phyloP scores from a whole-genome alignment of 192 early-diverging fungal species.

The Coemansia sp. region DNA sequence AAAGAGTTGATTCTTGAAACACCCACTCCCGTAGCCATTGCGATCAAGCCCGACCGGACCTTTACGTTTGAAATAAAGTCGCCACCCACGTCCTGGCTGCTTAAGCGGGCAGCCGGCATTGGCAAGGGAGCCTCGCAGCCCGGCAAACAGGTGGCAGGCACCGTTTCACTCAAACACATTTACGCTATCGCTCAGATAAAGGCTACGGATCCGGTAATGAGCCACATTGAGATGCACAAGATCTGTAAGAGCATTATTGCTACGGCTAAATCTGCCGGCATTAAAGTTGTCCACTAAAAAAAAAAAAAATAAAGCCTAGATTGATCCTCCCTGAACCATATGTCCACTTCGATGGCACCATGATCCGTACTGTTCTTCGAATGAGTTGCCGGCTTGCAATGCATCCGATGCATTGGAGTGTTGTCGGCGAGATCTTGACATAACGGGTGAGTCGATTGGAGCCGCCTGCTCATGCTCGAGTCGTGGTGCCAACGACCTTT shows the following conservation, averaged over 20 bases:
- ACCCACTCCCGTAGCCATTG: constrained; percentile 81
- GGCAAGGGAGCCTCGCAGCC: constrained; percentile 82
- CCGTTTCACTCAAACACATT: constrained; percentile 86
- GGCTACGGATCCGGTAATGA: constrained; percentile 72
- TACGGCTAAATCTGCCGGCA: constrained; percentile 76
- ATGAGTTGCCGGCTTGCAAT: constrained; percentile 8
- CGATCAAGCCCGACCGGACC: constrained; percentile 85
- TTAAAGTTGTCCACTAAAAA: constrained; percentile 66
- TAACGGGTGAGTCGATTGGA: constrained; percentile 6
- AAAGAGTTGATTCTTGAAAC: constrained; percentile 76
- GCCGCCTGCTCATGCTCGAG: not conserved
- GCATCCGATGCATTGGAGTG: constrained; percentile 2
- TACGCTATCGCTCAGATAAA: constrained; percentile 95
- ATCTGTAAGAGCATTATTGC: constrained; percentile 75
- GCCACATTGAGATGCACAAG: constrained; percentile 63
- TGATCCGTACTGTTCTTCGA: constrained; percentile 51
- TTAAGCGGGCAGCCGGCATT: constrained; percentile 83
- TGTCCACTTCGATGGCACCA: constrained; percentile 37
- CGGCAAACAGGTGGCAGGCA: constrained; percentile 72
- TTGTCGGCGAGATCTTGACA: not conserved
- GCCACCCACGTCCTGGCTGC: constrained; percentile 85
- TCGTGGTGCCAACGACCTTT: not conserved
- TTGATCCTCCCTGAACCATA: constrained; percentile 20
- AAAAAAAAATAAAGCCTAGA: no score
- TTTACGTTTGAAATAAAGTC: constrained; percentile 86